Conservation (phyloP, 257 asterid genomes). For the Solanum etuberosum region DNA sequence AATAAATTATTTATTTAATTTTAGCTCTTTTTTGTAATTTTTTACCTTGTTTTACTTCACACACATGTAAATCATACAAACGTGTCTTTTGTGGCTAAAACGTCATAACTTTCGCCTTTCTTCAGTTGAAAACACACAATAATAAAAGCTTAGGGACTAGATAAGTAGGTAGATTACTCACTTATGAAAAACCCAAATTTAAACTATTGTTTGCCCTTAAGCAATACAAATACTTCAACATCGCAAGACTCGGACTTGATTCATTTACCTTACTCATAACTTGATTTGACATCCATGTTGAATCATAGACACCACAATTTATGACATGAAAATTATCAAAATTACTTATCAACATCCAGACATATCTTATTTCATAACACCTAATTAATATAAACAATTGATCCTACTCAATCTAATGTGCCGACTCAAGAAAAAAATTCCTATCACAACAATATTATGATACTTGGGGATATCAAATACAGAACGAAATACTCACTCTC, state of each 20-base stretch:
- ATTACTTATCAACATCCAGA: too few species aligned
- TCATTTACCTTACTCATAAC: not conserved
- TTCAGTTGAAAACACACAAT: not conserved
- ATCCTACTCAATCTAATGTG: not conserved
- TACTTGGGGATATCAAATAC: not conserved
- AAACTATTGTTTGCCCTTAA: not conserved
- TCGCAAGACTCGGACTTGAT: not conserved
- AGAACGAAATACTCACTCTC: not conserved
- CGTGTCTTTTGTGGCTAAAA: not conserved
- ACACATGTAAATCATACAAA: not conserved
- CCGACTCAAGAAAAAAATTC: not conserved
- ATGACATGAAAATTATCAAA: too few species aligned
- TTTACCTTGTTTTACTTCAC: not conserved
- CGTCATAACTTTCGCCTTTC: not conserved
- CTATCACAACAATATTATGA: too few species aligned
- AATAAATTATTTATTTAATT: not conserved
- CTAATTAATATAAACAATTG: too few species aligned
- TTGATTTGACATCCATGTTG: not conserved
- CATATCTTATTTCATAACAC: not conserved
- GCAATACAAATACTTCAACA: not conserved
- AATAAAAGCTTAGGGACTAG: not conserved
- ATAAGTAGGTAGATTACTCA: not conserved
- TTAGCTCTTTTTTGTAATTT: not conserved
- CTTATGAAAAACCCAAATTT: not conserved
- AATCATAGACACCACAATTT: not conserved